Evolutionary conservation across 139 green algal species (phyloP), one percentile per base, ranked within the genome.

Genomic region (Chlorokybus atmophyticus): DNA sequence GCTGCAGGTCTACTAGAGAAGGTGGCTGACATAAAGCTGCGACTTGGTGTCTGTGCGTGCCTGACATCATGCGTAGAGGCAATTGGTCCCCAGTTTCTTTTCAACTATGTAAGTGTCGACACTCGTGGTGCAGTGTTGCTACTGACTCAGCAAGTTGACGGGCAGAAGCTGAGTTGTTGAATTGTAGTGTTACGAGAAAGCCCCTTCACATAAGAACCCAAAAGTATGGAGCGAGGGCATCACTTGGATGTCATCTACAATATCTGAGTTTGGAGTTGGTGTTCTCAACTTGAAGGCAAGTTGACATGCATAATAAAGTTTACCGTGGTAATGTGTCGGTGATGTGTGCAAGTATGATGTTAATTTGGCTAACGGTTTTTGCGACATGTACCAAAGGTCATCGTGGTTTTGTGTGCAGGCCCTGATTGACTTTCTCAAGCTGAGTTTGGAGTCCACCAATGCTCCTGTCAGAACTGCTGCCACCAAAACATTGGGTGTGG

Each of bases 211-310:
- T 73, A 96, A 93, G 74, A 97, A 93, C 68, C 90, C 90, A 32
- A 97, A 97, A 75, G 88, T 84, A 25, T n/a, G 55, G 10, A 76
- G 73, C 10, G 89, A 96, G 64, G 54, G 63, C 5, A 67, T 97
- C 29, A 75, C 56, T 26, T 97, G 83, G 84, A 83, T 94, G 48
- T 75, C 57, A 0, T 58, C 53, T n/a, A 75, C 81, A 0, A 64
- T 93, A 3, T 47, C 72, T 0, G 90, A 93, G n/a, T 97, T 97
- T 77, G 84, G 87, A 5, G 51, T 87, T 25, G 61, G 44, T 2
- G 40, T 49, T 2, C 52, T 90, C 10, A 70, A 92, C 55, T 75
- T 87, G 2, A 75, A 76, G 54, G 50, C 10, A 44, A 21, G 35
- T 10, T 10, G 35, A 14, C 35, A 44, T 10, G 35, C 10, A 10